phyloP scores from a whole-genome alignment of 257 asterid genomes.

The Craterostigma plantagineum region DNA sequence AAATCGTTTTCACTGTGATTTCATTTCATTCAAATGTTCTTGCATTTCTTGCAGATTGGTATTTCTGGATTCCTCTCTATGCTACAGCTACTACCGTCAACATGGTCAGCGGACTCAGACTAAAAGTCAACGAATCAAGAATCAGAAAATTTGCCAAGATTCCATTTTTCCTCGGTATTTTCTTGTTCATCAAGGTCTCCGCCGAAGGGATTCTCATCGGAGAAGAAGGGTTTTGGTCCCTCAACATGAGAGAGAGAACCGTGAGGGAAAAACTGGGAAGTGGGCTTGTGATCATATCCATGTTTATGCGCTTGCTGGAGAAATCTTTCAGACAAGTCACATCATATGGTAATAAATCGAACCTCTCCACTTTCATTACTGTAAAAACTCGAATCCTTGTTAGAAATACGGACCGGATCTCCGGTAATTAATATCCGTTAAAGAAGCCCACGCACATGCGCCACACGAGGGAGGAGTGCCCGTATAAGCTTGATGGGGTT shows the following conservation, averaged over 20 bases:
- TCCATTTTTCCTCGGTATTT: not conserved
- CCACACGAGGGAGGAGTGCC: too few relatives aligned
- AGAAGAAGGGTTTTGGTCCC: constrained; percentile 22
- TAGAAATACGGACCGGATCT: too few relatives aligned
- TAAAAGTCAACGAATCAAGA: not conserved
- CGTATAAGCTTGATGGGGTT: too few relatives aligned
- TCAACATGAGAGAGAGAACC: constrained; percentile 44
- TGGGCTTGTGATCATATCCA: constrained; percentile 39
- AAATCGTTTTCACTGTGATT: not conserved
- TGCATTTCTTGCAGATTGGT: constrained; percentile 9
- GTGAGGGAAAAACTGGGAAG: constrained; percentile 60
- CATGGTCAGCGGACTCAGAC: constrained; percentile 6
- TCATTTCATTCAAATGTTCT: not conserved
- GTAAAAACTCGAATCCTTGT: too few relatives aligned
- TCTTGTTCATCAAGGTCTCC: constrained; percentile 8
- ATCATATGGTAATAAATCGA: constrained; percentile 17
- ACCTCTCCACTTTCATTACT: too few relatives aligned
- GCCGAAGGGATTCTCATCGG: constrained; percentile 19
- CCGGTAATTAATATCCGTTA: too few relatives aligned
- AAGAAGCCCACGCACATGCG: too few relatives aligned
- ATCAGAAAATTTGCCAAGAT: not conserved
- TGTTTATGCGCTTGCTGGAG: constrained; percentile 20
- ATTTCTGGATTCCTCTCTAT: constrained; percentile 14
- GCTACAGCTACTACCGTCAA: constrained; percentile 9
- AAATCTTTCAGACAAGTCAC: constrained; percentile 10